Evolutionary conservation across 148 eudicot species (phyloP), one percentile per base, ranked within the genome.

Genomic region (Drosera capensis): DNA sequence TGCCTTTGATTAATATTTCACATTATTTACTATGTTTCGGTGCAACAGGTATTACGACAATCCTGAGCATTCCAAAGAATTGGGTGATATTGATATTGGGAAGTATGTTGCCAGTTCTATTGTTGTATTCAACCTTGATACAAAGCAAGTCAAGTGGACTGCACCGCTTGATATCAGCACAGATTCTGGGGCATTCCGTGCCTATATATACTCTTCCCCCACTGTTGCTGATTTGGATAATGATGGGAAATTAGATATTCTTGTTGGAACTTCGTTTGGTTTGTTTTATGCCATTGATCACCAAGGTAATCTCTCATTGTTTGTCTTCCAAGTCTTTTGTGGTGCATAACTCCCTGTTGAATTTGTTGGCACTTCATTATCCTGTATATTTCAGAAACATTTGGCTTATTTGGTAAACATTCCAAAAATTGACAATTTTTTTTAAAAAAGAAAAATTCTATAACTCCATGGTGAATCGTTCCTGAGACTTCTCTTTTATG

Each of bases 61-160:
- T 43, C 77, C 90, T 38, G 99, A 92, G 70, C 88, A 79, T 72
- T 63, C 70, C 30, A 85, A 85, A 63, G 95, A 92, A 25, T 79
- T 92, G 59, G 94, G 80, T 62, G 99, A 74, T 43, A 74, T 85
- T 54, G 95, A 85, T 46, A 81, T 85, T 45, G 90, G 83, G 44
- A 92, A 92, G 54, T 92, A 92, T 68, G 88, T 92, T 57, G 95
- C 83, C 52, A 79, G 86, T 53, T 81, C 88, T 52, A 82, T 92
- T 55, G 99, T 85, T 59, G 99, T 92, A 55, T 92, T 85, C 63
- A 85, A 92, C 69, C 95, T 92, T 18, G 80, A 85, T 36, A 85
- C 99, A 11, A 85, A 81, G 72, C 88, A 92, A 75, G 88, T 92
- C 48, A 92, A 92, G 65, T 92, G 99, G 99, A 68, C 67, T 43